A percentile compares a stretch with the other conserved stretches of the same genome.
These are phyloP conservation scores for Cavenderia fasciculata DNA, from an alignment of 78 protist species.

Conservation along the genomic window DNA sequence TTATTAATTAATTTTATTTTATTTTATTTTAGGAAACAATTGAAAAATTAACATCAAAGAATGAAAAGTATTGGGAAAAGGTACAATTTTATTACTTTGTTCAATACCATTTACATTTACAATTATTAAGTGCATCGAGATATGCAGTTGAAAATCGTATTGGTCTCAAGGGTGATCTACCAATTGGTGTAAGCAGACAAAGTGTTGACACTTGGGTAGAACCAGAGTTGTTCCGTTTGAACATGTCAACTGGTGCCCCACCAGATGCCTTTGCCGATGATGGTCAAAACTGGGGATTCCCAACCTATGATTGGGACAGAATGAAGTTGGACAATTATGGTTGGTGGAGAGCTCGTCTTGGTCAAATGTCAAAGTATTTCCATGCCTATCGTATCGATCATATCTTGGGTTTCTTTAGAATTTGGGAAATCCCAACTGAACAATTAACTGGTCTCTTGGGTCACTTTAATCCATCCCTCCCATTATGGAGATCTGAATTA, in stretches of 20 bases:
- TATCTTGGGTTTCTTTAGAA: conserved; percentile 94
- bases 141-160: conserved; percentile 69
- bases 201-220: conserved; percentile 86
- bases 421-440: conserved; percentile 89
- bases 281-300: conserved; percentile 97
- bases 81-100: conserved; percentile 78
- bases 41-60: conserved; percentile 20
- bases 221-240: conserved; percentile 82
- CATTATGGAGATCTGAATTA: conserved; percentile 67
- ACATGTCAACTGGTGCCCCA: conserved; percentile 91
- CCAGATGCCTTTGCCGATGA: conserved; percentile 89
- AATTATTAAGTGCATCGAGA: conserved; percentile 79
- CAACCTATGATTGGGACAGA: conserved; percentile 93
- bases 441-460: conserved; percentile 82
- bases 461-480: conserved; percentile 82
- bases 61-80: conserved; percentile 48
- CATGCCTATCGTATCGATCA: conserved; percentile 94
- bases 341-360: conserved; percentile 92
- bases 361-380: conserved; percentile 87
- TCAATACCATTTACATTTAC: conserved; percentile 88
- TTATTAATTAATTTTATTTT: not conserved
- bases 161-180: conserved; percentile 93
- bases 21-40: not conserved
- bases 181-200: conserved; percentile 90
- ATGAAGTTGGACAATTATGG: conserved; percentile 87